Evolutionary conservation across 2,329 filamentous ascomycete species (phyloP), one percentile per base, ranked within the genome.

Genomic region (Chaetomium strumarium): DNA sequence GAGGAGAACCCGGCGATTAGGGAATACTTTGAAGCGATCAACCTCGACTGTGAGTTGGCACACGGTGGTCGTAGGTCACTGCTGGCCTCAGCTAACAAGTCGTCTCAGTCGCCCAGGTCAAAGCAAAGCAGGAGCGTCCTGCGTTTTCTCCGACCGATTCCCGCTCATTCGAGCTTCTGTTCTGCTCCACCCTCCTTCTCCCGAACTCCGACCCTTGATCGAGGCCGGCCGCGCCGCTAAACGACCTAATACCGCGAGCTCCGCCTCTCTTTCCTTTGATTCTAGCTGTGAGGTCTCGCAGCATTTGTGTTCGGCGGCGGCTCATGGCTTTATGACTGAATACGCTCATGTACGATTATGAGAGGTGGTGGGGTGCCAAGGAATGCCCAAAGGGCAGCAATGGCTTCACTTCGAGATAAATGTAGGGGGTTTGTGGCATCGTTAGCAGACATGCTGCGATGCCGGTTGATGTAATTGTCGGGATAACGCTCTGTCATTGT

Each of bases 21-120:
- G 33, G 68, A 70, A 20, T 85, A 80, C 57, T 85, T 84, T 60
- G 70, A 79, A 46, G 70, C 70, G 30, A 68, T 85, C 33, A 74
- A 78, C 53, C 67, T 85, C 1, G 79, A 77, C 51, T 79, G 81
- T 84, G 68, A 70, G 79, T 72, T 37, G 33, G 33, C 14, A 9
- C 14, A 37, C 14, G 34, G 14, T 16, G 16, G 14, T 3, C 16
- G 34, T 37, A 13, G 34, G 2, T 37, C 7, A 13, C 14, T 2
- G 7, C 7, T 37, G 34, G 14, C 8, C n/a, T 37, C n/a, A 8
- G 34, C 45, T 46, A 39, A 51, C 17, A 49, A 10, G 55, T 45
- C 14, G 9, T 34, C n/a, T 9, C 30, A 74, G 71, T 69, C 48
- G 60, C 63, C 46, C 70, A 73, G 34, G 64, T 75, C n/a, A 65